These are phyloP conservation scores for Geotrichum siamense DNA, from an alignment of 1,139 yeast species.

Conservation along the genomic window DNA sequence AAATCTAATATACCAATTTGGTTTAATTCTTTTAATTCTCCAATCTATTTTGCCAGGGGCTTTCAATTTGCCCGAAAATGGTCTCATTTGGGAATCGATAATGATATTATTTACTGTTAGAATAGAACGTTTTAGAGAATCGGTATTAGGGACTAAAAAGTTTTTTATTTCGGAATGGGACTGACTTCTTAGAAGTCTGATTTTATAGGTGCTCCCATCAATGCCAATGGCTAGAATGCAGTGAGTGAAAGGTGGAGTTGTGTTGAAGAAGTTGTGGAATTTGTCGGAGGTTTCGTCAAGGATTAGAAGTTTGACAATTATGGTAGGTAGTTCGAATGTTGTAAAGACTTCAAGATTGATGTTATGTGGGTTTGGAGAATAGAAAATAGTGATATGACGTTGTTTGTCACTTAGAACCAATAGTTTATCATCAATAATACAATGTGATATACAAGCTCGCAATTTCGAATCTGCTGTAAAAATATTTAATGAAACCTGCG, in stretches of 20 bases:
- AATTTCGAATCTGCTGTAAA: constrained; percentile 37
- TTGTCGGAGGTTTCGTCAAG: constrained; percentile 4
- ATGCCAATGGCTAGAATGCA: constrained; percentile 8
- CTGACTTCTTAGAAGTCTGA: not conserved
- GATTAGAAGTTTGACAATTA: constrained; percentile 7
- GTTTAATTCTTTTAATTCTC: not conserved
- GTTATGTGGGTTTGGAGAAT: constrained; percentile 1
- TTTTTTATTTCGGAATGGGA: not conserved
- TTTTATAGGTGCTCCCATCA: constrained; percentile 27
- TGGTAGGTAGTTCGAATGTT: constrained; percentile 5
- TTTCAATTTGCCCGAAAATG: not conserved
- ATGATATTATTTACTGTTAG: not conserved
- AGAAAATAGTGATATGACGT: constrained; percentile 5
- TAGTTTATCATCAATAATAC: constrained; percentile 4
- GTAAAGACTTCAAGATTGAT: constrained; percentile 6
- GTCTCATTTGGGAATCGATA: not conserved
- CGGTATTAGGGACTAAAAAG: not conserved
- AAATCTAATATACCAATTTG: too few relatives aligned
- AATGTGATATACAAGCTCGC: constrained; percentile 14
- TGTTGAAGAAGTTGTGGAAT: not conserved
- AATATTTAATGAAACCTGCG: constrained; percentile 33
- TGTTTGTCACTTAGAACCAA: constrained; percentile 13
- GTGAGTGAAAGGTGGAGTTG: not conserved
- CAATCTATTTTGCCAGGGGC: not conserved
- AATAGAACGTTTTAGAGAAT: not conserved